Evolutionary conservation across 2,329 filamentous ascomycete genomes (phyloP), one percentile per base, ranked within the genome.

Genomic region (Scorias spongiosa): DNA sequence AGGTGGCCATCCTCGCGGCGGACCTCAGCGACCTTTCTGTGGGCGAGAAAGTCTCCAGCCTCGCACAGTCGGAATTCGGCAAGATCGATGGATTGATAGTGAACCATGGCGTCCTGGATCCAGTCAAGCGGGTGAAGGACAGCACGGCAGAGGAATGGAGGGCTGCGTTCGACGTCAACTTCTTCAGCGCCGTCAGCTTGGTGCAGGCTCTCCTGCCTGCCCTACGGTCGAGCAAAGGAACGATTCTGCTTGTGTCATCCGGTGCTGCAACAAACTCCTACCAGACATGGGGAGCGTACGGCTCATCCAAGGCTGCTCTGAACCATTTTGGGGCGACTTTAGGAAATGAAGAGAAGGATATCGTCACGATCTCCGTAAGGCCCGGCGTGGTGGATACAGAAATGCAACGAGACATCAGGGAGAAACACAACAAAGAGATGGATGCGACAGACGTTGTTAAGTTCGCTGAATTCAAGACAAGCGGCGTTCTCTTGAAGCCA

Each of bases 341-440:
- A 30, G 76, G 76, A 0, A 70, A 72, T 1, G 88, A 95, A 58
- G 88, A 94, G 61, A 78, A 81, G 1, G 70, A 79, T 11, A 77
- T 94, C 39, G 83, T 75, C 0, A 79, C 76, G 10, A 65, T 94
- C 0, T 71, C 84, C 0, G 67, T 95, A 29, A 71, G 80, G 3
- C 88, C 88, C 0, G 88, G 88, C 2, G 77, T 84, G 39, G 81
- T 93, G 7, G 83, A 94, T 57, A 95, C 88, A 0, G 81, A 81
- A 42, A 95, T 95, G 88, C 88, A 94, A 61, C 72, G 72, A n/a
- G 74, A 82, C 45, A 75, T 98, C 45, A 71, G 91, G 42, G 79
- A 87, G 40, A 74, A 78, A 46, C 81, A 91, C 60, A 68, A 72
- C 7, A 69, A 66, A 26, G 64, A 63, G 12, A 76, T 84, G 72